Percentiles rank a stretch among this genome's conserved stretches.
These are phyloP conservation scores for Trametes pubescens DNA, from an alignment of 1,284 basidiomycete species.

Conservation along the genomic window DNA sequence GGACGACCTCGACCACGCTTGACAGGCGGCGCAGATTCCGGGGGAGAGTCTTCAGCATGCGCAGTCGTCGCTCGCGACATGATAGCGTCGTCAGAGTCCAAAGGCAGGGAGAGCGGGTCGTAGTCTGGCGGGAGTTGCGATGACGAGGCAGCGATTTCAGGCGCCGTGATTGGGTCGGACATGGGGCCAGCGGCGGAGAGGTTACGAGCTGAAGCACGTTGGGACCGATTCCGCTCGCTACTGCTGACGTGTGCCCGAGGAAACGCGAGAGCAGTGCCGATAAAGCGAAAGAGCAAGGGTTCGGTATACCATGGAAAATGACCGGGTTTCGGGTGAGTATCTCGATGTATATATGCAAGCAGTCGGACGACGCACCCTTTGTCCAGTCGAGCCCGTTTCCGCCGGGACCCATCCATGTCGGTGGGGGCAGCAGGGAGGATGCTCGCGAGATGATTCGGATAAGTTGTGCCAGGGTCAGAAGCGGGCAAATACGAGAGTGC, in stretches of 20 bases:
- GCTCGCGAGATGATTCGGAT: constrained; percentile 64
- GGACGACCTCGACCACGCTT: constrained; percentile 32
- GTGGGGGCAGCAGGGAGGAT: constrained; percentile 64
- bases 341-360: constrained; percentile 5
- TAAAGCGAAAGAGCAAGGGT: constrained; percentile 20
- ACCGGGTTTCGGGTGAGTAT: constrained; percentile 32
- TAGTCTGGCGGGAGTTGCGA: constrained; percentile 50
- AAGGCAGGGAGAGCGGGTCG: constrained; percentile 50
- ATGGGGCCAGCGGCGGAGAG: constrained; percentile 55
- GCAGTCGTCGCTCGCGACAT: constrained; percentile 68
- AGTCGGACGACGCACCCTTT: constrained; percentile 64
- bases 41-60: constrained; percentile 28
- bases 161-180: constrained; percentile 48
- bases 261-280: constrained; percentile 6
- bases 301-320: constrained; percentile 28
- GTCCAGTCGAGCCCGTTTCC: constrained; percentile 75
- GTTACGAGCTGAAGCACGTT: constrained; percentile 77
- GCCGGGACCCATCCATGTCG: constrained; percentile 66
- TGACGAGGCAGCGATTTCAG: constrained; percentile 47
- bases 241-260: constrained; percentile 43
- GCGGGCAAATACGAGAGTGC: constrained; percentile 78
- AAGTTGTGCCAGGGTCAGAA: constrained; percentile 84
- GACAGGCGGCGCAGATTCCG: constrained; percentile 13
- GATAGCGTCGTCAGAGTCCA: constrained; percentile 56
- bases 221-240: constrained; percentile 68